These are phyloP conservation scores for Nakazawaea wyomingensis DNA, from an alignment of 805 yeast genomes.

Conservation along the genomic window DNA sequence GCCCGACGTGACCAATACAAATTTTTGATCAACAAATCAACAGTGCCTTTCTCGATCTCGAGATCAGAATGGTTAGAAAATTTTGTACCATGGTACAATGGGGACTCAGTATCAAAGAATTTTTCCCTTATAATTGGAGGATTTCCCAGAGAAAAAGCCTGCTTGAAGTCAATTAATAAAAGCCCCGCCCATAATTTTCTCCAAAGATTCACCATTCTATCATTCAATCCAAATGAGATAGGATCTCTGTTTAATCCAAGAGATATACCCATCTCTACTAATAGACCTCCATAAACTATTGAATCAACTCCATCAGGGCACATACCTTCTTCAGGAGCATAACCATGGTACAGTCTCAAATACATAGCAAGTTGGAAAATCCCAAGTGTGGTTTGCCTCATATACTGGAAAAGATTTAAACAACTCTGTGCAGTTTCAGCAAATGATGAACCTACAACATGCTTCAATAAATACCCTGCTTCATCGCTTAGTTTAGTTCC, in stretches of 20 bases:
- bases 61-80: constrained; percentile 32
- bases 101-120: constrained; percentile 48
- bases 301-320: constrained; percentile 54
- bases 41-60: constrained; percentile 36
- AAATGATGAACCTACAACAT: constrained; percentile 41
- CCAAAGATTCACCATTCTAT: constrained; percentile 37
- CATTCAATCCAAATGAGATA: constrained; percentile 32
- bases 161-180: constrained; percentile 39
- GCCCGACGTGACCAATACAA: constrained; percentile 26
- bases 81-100: constrained; percentile 30
- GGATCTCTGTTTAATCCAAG: constrained; percentile 71
- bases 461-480: constrained; percentile 30
- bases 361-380: constrained; percentile 51
- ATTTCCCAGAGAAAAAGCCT: constrained; percentile 43
- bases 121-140: constrained; percentile 34
- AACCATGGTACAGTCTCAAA: constrained; percentile 43
- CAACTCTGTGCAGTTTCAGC: constrained; percentile 50
- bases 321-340: constrained; percentile 55
- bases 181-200: constrained; percentile 57
- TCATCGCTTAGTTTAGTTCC: constrained; percentile 23
- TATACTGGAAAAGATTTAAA: constrained; percentile 46
- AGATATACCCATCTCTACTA: constrained; percentile 62
- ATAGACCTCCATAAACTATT: constrained; percentile 48
- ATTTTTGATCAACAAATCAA: constrained; percentile 27
- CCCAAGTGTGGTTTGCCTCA: constrained; percentile 42